Base-by-base conservation (phyloP, 2,329 filamentous ascomycete species). In the Stenocarpella maydis region DNA sequence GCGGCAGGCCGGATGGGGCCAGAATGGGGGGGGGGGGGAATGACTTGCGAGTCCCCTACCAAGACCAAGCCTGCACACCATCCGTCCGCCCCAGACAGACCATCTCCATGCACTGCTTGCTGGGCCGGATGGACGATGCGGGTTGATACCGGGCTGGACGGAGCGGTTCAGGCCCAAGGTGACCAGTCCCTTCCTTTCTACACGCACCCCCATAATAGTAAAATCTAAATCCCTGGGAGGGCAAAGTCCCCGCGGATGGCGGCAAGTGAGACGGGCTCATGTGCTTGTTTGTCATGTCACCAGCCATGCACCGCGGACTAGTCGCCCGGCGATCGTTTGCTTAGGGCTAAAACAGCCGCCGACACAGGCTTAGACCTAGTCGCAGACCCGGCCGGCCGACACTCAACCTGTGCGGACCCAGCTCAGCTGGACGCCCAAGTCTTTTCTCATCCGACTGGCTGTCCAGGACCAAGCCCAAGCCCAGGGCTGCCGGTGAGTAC, bases 321-420 rank as follows among this genome's bases (percentile, higher is more conserved):
- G 58, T 24, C 31, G 58, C 58, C 37, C 41, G 58, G 41, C 43
- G 43, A 63, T 63, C 58, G 28, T 63, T 63, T 63, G 41, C 28
- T 47, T 43, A 49, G 47, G 58, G 58, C 58, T 49, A 37, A 49
- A 49, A 63, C 58, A 63, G 58, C 58, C 58, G 58, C 58, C 58
- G 43, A 37, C 58, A 49, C 58, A 61, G 41, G 28, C 58, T 61
- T 41, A 63, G 58, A 49, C 58, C 49, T n/a, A 31, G 55, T 60
- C 55, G 28, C 58, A 63, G 58, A 63, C 21, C 26, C 41, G 58
- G 58, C 58, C 58, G 58, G 58, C 43, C 58, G 43, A 63, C 58
- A 63, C 58, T 63, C 58, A 63, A 63, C 58, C 58, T 47, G 37
- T 37, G 17, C 34, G 34, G 43, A 39, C 54, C 37, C 54, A 28